phyloP scores from a whole-genome alignment of 2,329 filamentous ascomycete genomes.

The Fusarium sororula region DNA sequence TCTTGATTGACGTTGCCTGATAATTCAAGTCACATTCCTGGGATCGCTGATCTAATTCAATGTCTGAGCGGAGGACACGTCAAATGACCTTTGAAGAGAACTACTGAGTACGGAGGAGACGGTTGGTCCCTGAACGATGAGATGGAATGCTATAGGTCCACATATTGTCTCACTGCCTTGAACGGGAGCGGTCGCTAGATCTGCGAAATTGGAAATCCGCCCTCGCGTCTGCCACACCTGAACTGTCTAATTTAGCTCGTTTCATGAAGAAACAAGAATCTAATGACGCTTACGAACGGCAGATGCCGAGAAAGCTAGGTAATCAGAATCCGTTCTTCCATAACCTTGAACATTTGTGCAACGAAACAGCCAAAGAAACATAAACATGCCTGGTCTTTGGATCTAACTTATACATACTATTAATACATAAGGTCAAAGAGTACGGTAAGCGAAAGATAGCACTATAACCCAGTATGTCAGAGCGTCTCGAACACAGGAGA shows the following conservation, averaged over 20 bases:
- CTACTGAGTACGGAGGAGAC: no score
- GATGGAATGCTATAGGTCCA: background rate
- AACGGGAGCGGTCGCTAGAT: background rate
- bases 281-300: background rate
- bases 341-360: no score
- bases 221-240: background rate
- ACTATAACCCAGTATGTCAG: background rate
- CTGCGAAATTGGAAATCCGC: background rate
- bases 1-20: background rate
- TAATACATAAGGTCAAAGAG: no score
- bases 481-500: background rate
- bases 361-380: no score
- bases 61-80: accelerated
- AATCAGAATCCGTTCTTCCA: background rate
- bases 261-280: background rate
- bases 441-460: background rate
- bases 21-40: background rate
- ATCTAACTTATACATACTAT: no score
- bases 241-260: background rate
- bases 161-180: background rate
- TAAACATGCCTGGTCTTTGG: no score
- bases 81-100: background rate
- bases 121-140: background rate
- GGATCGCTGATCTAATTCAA: background rate
- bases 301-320: background rate